Percentiles rank a stretch among this genome's conserved stretches.
These are phyloP conservation scores for Mycena chlorophos DNA, from an alignment of 768 basidiomycete species.

Conservation along the genomic window DNA sequence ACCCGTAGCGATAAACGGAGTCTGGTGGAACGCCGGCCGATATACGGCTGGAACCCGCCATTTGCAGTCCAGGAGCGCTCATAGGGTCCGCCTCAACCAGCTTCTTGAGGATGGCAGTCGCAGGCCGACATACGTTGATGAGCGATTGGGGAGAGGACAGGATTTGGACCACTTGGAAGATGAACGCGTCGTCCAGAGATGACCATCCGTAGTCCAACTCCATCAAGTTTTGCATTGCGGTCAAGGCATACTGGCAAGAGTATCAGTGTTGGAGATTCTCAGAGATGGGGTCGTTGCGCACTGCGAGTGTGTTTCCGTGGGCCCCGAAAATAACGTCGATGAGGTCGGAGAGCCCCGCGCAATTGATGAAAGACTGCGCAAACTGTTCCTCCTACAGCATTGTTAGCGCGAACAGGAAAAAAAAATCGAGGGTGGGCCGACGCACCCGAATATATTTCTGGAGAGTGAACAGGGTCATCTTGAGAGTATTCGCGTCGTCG, in stretches of 20 bases:
- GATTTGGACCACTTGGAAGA: conserved; percentile 75
- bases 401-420: conserved; percentile 3
- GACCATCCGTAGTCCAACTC: conserved; percentile 84
- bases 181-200: conserved; percentile 68
- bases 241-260: conserved; percentile 68
- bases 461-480: conserved; percentile 71
- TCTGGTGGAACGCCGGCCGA: conserved; percentile 56
- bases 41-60: conserved; percentile 60
- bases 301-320: conserved; percentile 85
- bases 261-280: not conserved
- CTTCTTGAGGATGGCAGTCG: conserved; percentile 85
- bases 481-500: conserved; percentile 57
- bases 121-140: conserved; percentile 90
- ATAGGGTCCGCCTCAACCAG: conserved; percentile 84
- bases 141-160: conserved; percentile 72
- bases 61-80: conserved; percentile 57
- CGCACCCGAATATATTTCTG: conserved; percentile 77
- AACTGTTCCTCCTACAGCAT: conserved; percentile 76
- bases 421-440: not conserved
- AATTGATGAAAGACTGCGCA: conserved; percentile 71
- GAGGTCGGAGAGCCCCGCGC: conserved; percentile 70
- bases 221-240: conserved; percentile 86
- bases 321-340: conserved; percentile 64
- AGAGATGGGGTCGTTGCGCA: conserved; percentile 35
- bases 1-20: conserved; percentile 85